phyloP scores from a whole-genome alignment of 1,284 basidiomycete species.

The Amylostereum chailletii region DNA sequence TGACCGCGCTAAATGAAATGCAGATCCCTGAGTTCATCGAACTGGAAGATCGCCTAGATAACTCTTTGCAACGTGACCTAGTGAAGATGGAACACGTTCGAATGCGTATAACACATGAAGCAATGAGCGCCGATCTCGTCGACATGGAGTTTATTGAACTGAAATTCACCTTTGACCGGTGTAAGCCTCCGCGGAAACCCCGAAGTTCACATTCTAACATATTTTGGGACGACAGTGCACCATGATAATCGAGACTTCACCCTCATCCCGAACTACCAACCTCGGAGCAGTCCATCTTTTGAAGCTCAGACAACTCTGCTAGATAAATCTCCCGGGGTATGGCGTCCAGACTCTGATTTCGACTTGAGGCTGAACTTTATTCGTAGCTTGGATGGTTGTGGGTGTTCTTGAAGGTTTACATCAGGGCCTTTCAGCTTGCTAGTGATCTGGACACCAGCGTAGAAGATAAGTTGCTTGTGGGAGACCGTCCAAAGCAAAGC shows the following conservation, averaged over 20 bases:
- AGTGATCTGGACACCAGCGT: constrained; percentile 70
- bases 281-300: constrained; percentile 37
- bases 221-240: constrained; percentile 53
- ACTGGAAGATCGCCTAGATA: constrained; percentile 71
- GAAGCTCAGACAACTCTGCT: constrained; percentile 63
- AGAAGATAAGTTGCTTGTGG: constrained; percentile 70
- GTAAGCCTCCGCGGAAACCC: constrained; percentile 30
- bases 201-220: too few relatives aligned
- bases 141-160: constrained; percentile 77
- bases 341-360: constrained; percentile 13
- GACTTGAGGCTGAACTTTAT: background rate
- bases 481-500: constrained; percentile 65
- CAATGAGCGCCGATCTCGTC: constrained; percentile 51
- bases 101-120: constrained; percentile 73
- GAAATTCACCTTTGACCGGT: constrained; percentile 74
- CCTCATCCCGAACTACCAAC: constrained; percentile 74
- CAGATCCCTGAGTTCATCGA: constrained; percentile 77
- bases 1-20: background rate
- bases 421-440: constrained; percentile 63
- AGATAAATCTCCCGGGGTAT: constrained; percentile 50
- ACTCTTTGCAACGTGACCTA: constrained; percentile 72
- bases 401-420: constrained; percentile 67
- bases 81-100: constrained; percentile 74
- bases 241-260: constrained; percentile 78
- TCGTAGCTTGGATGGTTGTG: constrained; percentile 66